These are phyloP conservation scores for Bisporella sp. DNA, from an alignment of 2,329 filamentous ascomycete species.

Conservation along the genomic window DNA sequence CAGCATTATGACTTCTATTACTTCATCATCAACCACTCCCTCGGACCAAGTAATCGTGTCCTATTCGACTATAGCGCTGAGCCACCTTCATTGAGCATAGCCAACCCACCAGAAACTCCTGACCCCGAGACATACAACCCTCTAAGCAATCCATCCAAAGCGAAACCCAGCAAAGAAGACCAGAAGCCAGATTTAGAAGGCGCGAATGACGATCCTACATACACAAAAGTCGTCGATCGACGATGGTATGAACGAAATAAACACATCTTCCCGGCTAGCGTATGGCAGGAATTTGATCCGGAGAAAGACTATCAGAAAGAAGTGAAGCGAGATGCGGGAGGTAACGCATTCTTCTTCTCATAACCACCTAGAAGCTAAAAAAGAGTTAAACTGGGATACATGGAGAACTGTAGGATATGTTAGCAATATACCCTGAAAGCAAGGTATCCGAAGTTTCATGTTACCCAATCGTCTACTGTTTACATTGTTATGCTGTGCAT, in stretches of 20 bases:
- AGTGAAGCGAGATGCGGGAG: constrained; percentile 74
- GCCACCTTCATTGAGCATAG: constrained; percentile 27
- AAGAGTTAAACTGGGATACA: too few species aligned
- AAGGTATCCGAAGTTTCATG: too few species aligned
- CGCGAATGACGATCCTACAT: constrained; percentile 64
- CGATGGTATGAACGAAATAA: constrained; percentile 98
- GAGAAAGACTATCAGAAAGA: constrained; percentile 76
- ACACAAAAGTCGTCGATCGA: constrained; percentile 92
- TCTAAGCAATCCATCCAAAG: constrained; percentile 29
- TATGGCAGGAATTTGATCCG: constrained; percentile 93
- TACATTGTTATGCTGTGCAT: too few species aligned
- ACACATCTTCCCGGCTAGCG: constrained; percentile 92
- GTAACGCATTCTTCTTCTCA: constrained; percentile 89
- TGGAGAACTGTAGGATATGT: too few species aligned
- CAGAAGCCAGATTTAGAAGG: constrained; percentile 56
- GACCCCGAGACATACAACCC: constrained; percentile 30
- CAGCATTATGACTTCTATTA: constrained; percentile 98
- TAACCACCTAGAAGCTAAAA: constrained; percentile 14
- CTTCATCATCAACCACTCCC: constrained; percentile 84
- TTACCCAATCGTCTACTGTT: too few species aligned
- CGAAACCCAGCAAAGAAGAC: constrained; percentile 33
- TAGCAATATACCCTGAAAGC: too few species aligned
- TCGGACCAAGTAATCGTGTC: constrained; percentile 61
- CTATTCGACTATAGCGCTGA: constrained; percentile 70
- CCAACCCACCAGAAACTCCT: constrained; percentile 4